Evolutionary conservation across 2,329 filamentous ascomycete species (phyloP).

Genomic region (Pestalotiopsis sp.): DNA sequence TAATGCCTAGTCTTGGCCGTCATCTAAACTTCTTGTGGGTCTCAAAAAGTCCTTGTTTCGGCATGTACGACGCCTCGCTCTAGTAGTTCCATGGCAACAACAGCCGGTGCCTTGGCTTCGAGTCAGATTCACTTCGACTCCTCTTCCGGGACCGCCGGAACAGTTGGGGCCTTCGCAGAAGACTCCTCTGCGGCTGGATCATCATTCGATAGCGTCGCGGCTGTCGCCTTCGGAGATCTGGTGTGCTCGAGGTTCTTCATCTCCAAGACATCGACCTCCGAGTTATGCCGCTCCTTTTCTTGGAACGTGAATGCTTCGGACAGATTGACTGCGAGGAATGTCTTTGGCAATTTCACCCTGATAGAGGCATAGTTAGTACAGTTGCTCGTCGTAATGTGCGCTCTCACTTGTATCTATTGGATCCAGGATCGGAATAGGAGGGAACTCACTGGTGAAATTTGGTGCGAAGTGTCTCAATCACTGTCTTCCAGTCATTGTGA

Average conservation of each 20-base stretch:
- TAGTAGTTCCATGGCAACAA: background rate
- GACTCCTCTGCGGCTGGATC: background rate
- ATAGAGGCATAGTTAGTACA: slow-evolving; percentile 16
- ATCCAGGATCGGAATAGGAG: background rate
- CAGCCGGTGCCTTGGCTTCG: background rate
- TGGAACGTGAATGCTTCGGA: slow-evolving; percentile 65
- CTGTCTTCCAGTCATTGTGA: slow-evolving; percentile 93
- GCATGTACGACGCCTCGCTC: background rate
- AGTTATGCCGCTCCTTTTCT: slow-evolving; percentile 53
- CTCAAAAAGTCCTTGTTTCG: background rate
- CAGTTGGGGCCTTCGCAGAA: background rate
- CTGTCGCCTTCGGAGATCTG: slow-evolving; percentile 22
- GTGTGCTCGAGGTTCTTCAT: slow-evolving; percentile 41
- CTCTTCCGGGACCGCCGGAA: background rate
- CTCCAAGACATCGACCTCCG: slow-evolving; percentile 50
- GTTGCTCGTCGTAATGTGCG: background rate
- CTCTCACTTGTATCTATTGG: too few relatives aligned
- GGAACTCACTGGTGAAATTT: slow-evolving; percentile 87
- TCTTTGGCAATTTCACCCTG: slow-evolving; percentile 68
- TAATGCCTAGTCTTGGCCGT: background rate
- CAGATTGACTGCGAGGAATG: slow-evolving; percentile 66
- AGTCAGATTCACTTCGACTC: background rate
- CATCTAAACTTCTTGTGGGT: background rate
- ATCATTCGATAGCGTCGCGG: slow-evolving; percentile 12
- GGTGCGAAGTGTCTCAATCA: slow-evolving; percentile 91